A percentile compares a stretch with the other conserved stretches of the same genome.
These are phyloP conservation scores for Mortierella sp. DNA, from an alignment of 371 early-diverging fungal species.

Conservation along the genomic window DNA sequence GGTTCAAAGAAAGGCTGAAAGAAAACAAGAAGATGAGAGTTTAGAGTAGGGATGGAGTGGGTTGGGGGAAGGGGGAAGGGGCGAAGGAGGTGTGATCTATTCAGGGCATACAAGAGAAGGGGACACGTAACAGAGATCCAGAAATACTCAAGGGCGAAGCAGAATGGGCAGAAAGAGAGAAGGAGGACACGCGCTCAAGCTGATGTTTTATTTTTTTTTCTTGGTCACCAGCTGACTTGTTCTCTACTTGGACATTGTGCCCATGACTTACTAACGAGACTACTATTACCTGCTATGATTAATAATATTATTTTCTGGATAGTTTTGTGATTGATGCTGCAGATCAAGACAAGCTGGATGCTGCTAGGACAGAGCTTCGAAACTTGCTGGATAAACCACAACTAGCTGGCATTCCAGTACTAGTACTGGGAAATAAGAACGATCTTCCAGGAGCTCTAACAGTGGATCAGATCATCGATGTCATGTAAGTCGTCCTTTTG, in stretches of 20 bases:
- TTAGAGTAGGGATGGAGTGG: no score
- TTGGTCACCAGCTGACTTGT: slow-evolving; percentile 15
- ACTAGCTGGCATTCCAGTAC: slow-evolving; percentile 89
- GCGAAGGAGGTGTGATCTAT: no score
- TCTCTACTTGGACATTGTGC: slow-evolving; percentile 52
- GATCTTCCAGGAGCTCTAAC: slow-evolving; percentile 88
- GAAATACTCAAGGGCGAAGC: no score
- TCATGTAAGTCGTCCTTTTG: slow-evolving; percentile 64
- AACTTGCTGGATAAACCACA: slow-evolving; percentile 88
- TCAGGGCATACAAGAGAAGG: no score
- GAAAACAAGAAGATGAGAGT: no score
- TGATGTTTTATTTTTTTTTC: slow-evolving; percentile 7
- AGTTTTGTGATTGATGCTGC: slow-evolving; percentile 95
- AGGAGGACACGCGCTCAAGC: no score
- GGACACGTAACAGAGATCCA: no score
- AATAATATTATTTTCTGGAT: slow-evolving; percentile 5
- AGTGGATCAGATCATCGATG: slow-evolving; percentile 90
- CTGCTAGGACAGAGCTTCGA: slow-evolving; percentile 89
- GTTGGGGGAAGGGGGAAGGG: no score
- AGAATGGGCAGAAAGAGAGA: no score
- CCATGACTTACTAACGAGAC: slow-evolving; percentile 31
- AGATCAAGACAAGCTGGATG: slow-evolving; percentile 87
- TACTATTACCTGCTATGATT: background rate
- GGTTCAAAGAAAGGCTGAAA: slow-evolving; percentile 30
- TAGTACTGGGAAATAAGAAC: slow-evolving; percentile 98